Evolutionary conservation across 257 asterid species (phyloP).

Genomic region (Rhazya stricta): DNA sequence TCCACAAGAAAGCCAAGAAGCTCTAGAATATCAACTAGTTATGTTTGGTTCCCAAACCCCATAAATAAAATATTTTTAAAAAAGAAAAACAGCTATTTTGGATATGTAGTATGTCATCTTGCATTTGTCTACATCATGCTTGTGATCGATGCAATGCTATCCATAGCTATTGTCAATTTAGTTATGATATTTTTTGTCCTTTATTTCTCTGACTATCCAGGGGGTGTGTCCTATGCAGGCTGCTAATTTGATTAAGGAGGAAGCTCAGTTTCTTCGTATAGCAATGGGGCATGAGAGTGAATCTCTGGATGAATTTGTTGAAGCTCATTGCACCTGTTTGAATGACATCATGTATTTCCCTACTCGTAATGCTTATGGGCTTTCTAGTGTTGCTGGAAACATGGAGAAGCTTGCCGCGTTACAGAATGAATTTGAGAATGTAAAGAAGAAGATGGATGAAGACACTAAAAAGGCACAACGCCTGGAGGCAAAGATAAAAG

Average conservation of each 20-base stretch:
- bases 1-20: neutral
- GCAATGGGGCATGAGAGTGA: slow-evolving; percentile 91
- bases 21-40: neutral
- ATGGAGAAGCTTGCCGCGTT: slow-evolving; percentile 75
- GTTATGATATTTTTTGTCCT: neutral
- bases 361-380: slow-evolving; percentile 70
- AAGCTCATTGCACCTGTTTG: slow-evolving; percentile 75
- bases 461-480: slow-evolving; percentile 83
- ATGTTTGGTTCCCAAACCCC: too few relatives aligned
- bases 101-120: too few relatives aligned
- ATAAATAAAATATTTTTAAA: too few relatives aligned
- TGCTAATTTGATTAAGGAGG: slow-evolving; percentile 57
- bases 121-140: too few relatives aligned
- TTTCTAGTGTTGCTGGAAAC: slow-evolving; percentile 86
- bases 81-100: too few relatives aligned
- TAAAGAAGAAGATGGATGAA: slow-evolving; percentile 83
- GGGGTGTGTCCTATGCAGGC: slow-evolving; percentile 45
- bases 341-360: slow-evolving; percentile 90
- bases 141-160: too few relatives aligned
- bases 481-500: slow-evolving; percentile 80
- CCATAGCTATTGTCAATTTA: neutral
- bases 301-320: slow-evolving; percentile 67
- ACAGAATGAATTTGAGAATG: slow-evolving; percentile 77
- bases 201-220: neutral
- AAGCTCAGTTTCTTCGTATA: slow-evolving; percentile 47